Evolutionary conservation across 805 yeast species (phyloP), one percentile per base, ranked within the genome.

Genomic region (Candida montana): DNA sequence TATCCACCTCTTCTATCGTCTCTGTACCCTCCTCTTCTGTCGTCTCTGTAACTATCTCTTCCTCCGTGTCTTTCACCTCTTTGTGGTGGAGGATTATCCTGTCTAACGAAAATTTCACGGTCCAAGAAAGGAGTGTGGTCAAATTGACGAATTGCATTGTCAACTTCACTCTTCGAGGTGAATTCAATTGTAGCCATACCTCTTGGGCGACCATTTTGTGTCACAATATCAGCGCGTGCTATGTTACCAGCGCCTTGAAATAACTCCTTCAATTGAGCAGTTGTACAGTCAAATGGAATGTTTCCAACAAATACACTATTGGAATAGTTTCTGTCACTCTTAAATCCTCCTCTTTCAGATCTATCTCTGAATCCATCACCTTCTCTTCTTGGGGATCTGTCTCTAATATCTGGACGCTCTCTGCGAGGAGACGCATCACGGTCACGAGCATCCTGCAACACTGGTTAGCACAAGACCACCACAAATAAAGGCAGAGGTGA

Each of bases 111-210:
- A 33, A 89, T 83, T 53, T 78, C 81, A 62, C 97, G 80, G 12
- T 88, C 95, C 56, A 69, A 64, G 48, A 80, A 75, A 28, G 67
- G 69, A 24, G 79, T 69, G 55, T 85, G 81, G 63, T 85, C 83
- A 54, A 72, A 82, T 52, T 76, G 70, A 40, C 69, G 64, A 53
- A 89, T 86, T 11, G 96, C 96, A 19, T 67, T 71, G 35, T 69
- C 72, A 6, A 87, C 96, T 42, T 79, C 83, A 15, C 74, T 80
- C 45, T 71, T 70, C 44, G 68, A 68, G 11, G 78, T 68, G 55
- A 82, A 90, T 62, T 89, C 96, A 32, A 89, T 96, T 19, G 95
- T 86, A 31, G 90, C 91, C 91, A 83, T 83, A 48, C 95, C 95
- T 64, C 91, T 72, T 57, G 88, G 82, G 55, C 83, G 83, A 42